Conservation (phyloP, 306 rosid species). For the Begonia loranthoides region DNA sequence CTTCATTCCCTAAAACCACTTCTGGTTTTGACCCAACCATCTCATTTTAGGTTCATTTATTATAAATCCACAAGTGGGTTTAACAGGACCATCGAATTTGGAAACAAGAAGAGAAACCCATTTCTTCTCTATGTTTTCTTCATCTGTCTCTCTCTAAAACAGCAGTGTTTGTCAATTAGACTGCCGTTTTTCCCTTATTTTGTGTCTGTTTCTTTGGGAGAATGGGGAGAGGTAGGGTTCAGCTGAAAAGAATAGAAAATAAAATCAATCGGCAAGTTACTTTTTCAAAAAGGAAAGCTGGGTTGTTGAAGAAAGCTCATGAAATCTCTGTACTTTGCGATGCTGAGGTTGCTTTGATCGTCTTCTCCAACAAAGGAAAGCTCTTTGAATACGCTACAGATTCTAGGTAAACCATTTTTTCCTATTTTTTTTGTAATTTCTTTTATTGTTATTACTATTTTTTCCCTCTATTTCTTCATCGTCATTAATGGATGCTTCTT, state of each 20-base stretch:
- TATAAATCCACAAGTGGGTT: too few species aligned
- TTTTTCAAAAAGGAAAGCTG: conserved; percentile 42
- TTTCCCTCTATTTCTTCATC: not conserved
- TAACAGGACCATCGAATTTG: too few species aligned
- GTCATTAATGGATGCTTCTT: too few species aligned
- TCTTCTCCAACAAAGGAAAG: conserved; percentile 44
- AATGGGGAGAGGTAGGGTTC: conserved; percentile 54
- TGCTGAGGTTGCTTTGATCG: conserved; percentile 51
- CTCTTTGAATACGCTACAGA: conserved; percentile 49
- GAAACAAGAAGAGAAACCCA: too few species aligned
- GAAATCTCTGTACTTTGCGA: conserved; percentile 55
- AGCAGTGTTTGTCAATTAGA: too few species aligned
- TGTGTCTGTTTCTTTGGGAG: not conserved
- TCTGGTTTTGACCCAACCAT: conserved; percentile 9
- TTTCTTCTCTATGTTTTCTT: too few species aligned
- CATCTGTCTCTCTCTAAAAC: too few species aligned
- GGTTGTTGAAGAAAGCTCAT: conserved; percentile 42
- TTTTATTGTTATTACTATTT: too few species aligned
- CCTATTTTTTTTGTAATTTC: not conserved
- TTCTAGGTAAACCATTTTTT: conserved; percentile 23
- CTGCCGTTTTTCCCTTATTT: too few species aligned
- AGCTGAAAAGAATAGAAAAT: conserved; percentile 44
- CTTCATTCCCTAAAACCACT: conserved; percentile 12
- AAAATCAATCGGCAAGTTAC: conserved; percentile 46
- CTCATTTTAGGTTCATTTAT: too few species aligned